A percentile compares a stretch with the other conserved stretches of the same genome.
phyloP scores from a whole-genome alignment of 352 stramenopile genomes.

The Phytophthora podocarpi region DNA sequence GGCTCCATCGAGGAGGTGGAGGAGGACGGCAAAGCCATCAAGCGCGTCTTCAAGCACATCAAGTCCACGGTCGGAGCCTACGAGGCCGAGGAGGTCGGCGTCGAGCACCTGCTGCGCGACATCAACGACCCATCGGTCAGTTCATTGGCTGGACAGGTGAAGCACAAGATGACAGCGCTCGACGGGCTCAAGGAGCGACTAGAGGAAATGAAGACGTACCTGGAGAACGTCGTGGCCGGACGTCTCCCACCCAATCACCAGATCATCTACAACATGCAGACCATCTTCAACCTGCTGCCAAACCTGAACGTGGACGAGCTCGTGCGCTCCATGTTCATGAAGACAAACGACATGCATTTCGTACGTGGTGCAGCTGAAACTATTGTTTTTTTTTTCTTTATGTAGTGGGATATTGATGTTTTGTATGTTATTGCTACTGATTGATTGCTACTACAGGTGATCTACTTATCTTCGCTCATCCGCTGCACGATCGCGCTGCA shows the following conservation, averaged over 20 bases:
- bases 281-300: constrained; percentile 99
- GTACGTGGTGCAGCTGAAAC: constrained; percentile 58
- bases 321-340: constrained; percentile 97
- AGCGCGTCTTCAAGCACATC: constrained; percentile 98
- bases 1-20: constrained; percentile 97
- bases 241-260: constrained; percentile 81
- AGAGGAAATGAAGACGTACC: constrained; percentile 98
- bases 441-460: constrained; percentile 65
- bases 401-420: constrained; percentile 1
- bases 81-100: constrained; percentile 95
- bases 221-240: constrained; percentile 92
- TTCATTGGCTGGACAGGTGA: constrained; percentile 97
- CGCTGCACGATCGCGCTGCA: constrained; percentile 98
- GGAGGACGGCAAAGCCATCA: constrained; percentile 94
- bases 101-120: constrained; percentile 99
- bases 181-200: constrained; percentile 93
- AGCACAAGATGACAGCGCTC: constrained; percentile 98
- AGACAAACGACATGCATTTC: constrained; percentile 99
- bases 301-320: constrained; percentile 99
- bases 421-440: constrained; percentile 1
- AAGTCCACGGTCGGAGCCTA: constrained; percentile 96
- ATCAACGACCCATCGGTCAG: constrained; percentile 99
- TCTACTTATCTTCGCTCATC: constrained; percentile 98
- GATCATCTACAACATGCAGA: constrained; percentile 99
- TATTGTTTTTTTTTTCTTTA: neutral